Evolutionary conservation across 2,329 filamentous ascomycete genomes (phyloP).

Genomic region (Ceratocystis destructans): DNA sequence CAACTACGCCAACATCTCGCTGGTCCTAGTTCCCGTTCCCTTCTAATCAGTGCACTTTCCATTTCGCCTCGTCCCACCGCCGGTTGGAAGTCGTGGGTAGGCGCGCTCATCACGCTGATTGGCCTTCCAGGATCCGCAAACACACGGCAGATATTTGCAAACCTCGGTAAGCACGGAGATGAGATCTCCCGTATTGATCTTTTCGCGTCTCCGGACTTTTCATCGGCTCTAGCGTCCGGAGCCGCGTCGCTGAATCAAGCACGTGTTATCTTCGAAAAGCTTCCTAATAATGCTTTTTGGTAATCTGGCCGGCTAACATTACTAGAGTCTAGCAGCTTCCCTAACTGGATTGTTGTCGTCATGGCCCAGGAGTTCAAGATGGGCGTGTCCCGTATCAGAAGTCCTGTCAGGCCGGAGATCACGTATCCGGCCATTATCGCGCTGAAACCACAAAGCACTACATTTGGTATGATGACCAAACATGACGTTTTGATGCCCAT

Average conservation of each 20-base stretch:
- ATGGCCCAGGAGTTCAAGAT: conserved; percentile 5
- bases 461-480: conserved; percentile 11
- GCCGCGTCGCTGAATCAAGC: not conserved
- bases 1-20: not conserved
- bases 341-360: not conserved
- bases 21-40: not conserved
- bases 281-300: conserved; percentile 1
- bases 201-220: not conserved
- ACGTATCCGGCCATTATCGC: conserved; percentile 10
- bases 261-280: not conserved
- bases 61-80: not conserved
- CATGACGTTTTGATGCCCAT: conserved; percentile 13
- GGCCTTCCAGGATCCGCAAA: not conserved
- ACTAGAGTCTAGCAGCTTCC: not conserved
- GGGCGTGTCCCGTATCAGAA: conserved; percentile 8
- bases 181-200: conserved; percentile 4
- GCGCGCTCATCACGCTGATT: conserved; percentile 1
- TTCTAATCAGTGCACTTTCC: not conserved
- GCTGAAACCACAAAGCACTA: not conserved
- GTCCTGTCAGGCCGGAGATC: conserved; percentile 1
- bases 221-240: not conserved
- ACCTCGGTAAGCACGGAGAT: not conserved
- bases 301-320: not conserved
- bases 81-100: conserved; percentile 4
- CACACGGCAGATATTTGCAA: not conserved